Conservation (phyloP, 164 flowering plant species). For the Annona cherimola region DNA sequence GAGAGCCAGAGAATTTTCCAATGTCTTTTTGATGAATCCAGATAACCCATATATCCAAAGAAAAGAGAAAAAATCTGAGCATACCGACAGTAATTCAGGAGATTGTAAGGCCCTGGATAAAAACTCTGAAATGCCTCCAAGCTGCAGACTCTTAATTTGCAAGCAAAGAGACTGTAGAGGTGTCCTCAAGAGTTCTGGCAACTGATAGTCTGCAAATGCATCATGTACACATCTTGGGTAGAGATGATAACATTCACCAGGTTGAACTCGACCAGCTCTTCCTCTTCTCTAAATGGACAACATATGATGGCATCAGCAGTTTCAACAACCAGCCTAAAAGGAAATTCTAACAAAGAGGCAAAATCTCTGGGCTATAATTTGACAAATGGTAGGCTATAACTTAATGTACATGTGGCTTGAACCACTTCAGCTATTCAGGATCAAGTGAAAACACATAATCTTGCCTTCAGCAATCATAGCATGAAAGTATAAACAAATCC, state of each 20-base stretch:
- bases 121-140: conserved; percentile 92
- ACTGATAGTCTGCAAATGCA: conserved; percentile 84
- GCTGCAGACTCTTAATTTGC: conserved; percentile 88
- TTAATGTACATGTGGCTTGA: neutral
- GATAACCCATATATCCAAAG: no score
- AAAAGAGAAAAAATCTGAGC: neutral
- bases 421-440: neutral
- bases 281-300: conserved; percentile 74
- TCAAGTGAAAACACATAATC: neutral
- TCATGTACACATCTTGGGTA: conserved; percentile 91
- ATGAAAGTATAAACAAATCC: neutral
- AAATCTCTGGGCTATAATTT: neutral
- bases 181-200: conserved; percentile 92
- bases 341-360: neutral
- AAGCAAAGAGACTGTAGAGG: conserved; percentile 94
- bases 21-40: neutral
- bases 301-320: neutral
- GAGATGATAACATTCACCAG: conserved; percentile 96
- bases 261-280: conserved; percentile 97
- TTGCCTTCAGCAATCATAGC: neutral
- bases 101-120: conserved; percentile 85
- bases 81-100: conserved; percentile 81
- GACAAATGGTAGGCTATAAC: neutral
- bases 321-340: neutral
- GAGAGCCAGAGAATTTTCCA: neutral